Base-by-base conservation (phyloP, 2,329 filamentous ascomycete species). In the Talaromyces funiculosus region DNA sequence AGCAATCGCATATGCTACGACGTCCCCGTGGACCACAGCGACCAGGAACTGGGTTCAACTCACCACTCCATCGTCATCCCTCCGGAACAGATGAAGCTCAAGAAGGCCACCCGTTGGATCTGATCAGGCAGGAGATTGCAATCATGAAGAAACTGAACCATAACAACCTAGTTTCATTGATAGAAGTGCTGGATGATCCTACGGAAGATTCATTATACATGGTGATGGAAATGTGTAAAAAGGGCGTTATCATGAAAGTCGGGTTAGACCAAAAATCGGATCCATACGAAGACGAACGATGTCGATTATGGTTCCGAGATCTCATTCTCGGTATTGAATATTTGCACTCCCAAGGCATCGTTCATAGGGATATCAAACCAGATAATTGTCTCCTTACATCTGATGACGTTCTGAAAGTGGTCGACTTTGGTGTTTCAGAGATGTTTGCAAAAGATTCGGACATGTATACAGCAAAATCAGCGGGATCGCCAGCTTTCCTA, bases 71-170 rank as follows among this genome's bases (percentile, higher is more conserved):
- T 72, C 80, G 85, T 37, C 81, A 83, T 67, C 82, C 84, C 9
- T 79, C 80, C 45, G 76, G 80, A 53, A 75, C 77, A 24, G 73
- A 75, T 22, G 75, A 81, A 61, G 79, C 82, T 63, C 77, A 80
- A 49, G 82, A 82, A 45, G 87, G 89, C 71, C 88, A 87, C 66
- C 85, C 93, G 0, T 80, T 97, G 12, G 90, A 90, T 69, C 80
- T 97, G 62, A 97, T 99, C 73, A 89, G 92, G 63, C 90, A 96
- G 73, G 94, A 99, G 75, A 94, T 97, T 68, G 94, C 94, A 61
- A 95, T 97, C 71, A 97, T 99, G 92, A 99, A 97, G 81, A 97
- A 97, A 77, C 82, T 97, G 51, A 87, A 97, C 70, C 94, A 99
- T 71, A 88, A 87, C 29, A 99, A 97, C 70, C 80, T 99, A n/a